Evolutionary conservation across 805 yeast species (phyloP).

Genomic region (Scheffersomyces amazonensis): DNA sequence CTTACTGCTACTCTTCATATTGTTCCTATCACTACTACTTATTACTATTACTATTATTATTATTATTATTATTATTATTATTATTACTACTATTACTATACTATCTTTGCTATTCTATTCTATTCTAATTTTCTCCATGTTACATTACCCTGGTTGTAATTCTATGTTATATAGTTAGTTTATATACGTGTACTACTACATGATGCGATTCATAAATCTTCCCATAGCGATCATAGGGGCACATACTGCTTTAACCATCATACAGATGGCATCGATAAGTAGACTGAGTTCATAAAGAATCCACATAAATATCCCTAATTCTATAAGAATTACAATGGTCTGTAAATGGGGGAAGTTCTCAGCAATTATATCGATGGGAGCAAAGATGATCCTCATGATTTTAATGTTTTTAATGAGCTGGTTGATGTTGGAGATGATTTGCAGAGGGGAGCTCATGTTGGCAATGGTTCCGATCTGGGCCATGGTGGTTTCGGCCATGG

Average conservation of each 20-base stretch:
- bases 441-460: conserved; percentile 13
- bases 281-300: conserved; percentile 39
- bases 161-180: no score
- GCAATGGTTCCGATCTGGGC: neutral
- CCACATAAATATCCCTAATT: conserved; percentile 39
- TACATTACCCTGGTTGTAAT: no score
- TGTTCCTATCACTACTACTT: no score
- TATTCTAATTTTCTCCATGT: no score
- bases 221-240: conserved; percentile 48
- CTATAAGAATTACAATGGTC: conserved; percentile 37
- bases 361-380: conserved; percentile 39
- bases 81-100: no score
- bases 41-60: neutral
- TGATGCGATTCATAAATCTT: conserved; percentile 39
- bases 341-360: conserved; percentile 35
- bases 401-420: conserved; percentile 30
- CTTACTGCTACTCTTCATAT: no score
- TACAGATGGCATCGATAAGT: conserved; percentile 41
- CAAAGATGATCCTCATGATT: conserved; percentile 34
- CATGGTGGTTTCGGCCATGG: neutral
- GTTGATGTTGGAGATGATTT: conserved; percentile 28
- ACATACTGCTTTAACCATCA: conserved; percentile 44
- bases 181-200: no score
- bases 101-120: no score
- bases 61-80: neutral